Evolutionary conservation across 2,329 filamentous ascomycete genomes (phyloP).

Genomic region (Penicillium sp.): DNA sequence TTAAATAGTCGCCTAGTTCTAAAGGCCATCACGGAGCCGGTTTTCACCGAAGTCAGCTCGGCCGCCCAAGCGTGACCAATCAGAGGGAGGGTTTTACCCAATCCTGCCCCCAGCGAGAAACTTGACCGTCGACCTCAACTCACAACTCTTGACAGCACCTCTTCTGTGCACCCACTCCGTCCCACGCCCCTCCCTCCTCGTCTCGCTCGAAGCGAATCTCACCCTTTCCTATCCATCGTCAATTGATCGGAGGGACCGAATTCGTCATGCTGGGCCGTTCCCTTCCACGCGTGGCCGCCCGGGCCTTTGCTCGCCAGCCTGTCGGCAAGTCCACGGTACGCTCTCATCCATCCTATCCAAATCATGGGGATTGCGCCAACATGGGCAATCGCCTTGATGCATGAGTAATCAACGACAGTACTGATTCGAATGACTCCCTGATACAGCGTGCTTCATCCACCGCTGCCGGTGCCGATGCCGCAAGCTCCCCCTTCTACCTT

Average conservation of each 20-base stretch:
- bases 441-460: slow-evolving; percentile 63
- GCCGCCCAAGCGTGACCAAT: slow-evolving; percentile 27
- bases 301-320: slow-evolving; percentile 70
- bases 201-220: slow-evolving; percentile 27
- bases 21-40: slow-evolving; percentile 13
- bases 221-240: slow-evolving; percentile 23
- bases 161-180: slow-evolving; percentile 24
- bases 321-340: slow-evolving; percentile 71
- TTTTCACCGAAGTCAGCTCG: slow-evolving; percentile 34
- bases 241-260: slow-evolving; percentile 34
- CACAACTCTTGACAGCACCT: slow-evolving; percentile 21
- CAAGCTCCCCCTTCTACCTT: slow-evolving; percentile 70
- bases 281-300: slow-evolving; percentile 78
- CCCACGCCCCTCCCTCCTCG: slow-evolving; percentile 23
- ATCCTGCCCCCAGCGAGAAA: slow-evolving; percentile 32
- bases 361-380: slow-evolving; percentile 25
- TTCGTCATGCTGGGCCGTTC: slow-evolving; percentile 83
- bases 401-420: slow-evolving; percentile 23
- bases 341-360: slow-evolving; percentile 36
- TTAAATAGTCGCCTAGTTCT: too few relatives aligned
- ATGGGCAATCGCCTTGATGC: slow-evolving; percentile 25
- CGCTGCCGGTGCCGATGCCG: slow-evolving; percentile 60
- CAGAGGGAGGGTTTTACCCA: slow-evolving; percentile 33
- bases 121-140: slow-evolving; percentile 33
- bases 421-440: slow-evolving; percentile 28